phyloP scores from a whole-genome alignment of 148 eudicot species.

The Tetragonia tetragonoides region DNA sequence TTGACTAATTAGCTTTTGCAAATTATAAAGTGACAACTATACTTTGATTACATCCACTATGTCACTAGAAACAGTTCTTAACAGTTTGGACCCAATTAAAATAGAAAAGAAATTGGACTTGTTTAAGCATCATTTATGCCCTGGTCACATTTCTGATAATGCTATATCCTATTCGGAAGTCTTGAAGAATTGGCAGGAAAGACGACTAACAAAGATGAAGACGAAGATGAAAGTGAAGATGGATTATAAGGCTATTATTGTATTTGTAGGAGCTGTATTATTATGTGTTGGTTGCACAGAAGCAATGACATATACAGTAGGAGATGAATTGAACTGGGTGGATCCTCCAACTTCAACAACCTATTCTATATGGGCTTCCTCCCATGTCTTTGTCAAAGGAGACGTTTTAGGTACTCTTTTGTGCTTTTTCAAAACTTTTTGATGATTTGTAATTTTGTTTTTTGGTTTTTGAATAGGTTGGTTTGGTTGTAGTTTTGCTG shows the following conservation, averaged over 20 bases:
- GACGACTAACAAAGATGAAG: neutral
- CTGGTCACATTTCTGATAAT: too few species aligned
- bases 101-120: too few species aligned
- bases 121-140: too few species aligned
- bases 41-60: too few species aligned
- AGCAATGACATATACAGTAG: slow-evolving; percentile 7
- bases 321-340: slow-evolving; percentile 20
- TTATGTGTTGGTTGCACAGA: neutral
- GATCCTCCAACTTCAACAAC: slow-evolving; percentile 18
- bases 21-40: too few species aligned
- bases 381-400: slow-evolving; percentile 6
- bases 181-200: neutral
- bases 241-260: neutral
- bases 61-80: too few species aligned
- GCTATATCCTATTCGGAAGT: too few species aligned
- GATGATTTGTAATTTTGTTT: neutral
- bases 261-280: neutral
- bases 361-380: slow-evolving; percentile 19
- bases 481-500: too few species aligned
- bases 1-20: too few species aligned
- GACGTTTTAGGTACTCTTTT: slow-evolving; percentile 14
- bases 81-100: too few species aligned
- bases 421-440: too few species aligned
- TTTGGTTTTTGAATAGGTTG: neutral
- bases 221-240: neutral